Base-by-base conservation (phyloP, 192 early-diverging fungal species). In the Jimgerdemannia lactiflua region DNA sequence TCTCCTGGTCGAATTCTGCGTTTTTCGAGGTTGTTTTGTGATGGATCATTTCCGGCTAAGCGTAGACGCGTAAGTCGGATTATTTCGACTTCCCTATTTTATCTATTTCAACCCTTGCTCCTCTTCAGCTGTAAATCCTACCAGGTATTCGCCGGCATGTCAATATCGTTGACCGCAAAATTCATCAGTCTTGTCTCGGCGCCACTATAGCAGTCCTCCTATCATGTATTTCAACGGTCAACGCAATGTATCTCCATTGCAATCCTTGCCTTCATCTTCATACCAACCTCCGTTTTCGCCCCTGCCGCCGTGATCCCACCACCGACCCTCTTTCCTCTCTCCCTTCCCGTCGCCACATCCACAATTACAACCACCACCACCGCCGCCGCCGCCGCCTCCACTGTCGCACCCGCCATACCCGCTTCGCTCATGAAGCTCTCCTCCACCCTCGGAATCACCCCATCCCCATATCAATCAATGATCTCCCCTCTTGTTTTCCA, bases 381-480 rank as follows among this genome's bases (percentile, higher is more conserved):
- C 65, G 3, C 14, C 65, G 8, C n/a, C 65, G 8, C n/a, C 89
- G 10, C 84, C 82, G 10, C 70, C 70, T 67, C 29, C 40, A 59
- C 42, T 64, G 70, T 87, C 17, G 82, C 82, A 43, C 89, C 90
- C 7, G 86, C 87, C 6, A 92, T 89, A 0, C 91, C 89, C 4
- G 83, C 82, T 9, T 84, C 86, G 8, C 72, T 92, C 20, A 90
- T 92, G 89, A 85, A 88, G n/a, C 49, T 91, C n/a, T 77, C 76
- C 19, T 70, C 72, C 1, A 29, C 29, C 29, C 29, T 29, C 29
- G 29, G 29, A 29, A 29, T 29, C 29, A 29, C 1, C 29, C 29
- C 29, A 29, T 29, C 29, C 29, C 29, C 0, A 29, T 29, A 0
- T 29, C 29, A 29, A 29, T 29, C 0, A 29, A 29, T 29, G 29